These are phyloP conservation scores for Dendrobium nobile DNA, from an alignment of 106 monocot species.

Conservation along the genomic window DNA sequence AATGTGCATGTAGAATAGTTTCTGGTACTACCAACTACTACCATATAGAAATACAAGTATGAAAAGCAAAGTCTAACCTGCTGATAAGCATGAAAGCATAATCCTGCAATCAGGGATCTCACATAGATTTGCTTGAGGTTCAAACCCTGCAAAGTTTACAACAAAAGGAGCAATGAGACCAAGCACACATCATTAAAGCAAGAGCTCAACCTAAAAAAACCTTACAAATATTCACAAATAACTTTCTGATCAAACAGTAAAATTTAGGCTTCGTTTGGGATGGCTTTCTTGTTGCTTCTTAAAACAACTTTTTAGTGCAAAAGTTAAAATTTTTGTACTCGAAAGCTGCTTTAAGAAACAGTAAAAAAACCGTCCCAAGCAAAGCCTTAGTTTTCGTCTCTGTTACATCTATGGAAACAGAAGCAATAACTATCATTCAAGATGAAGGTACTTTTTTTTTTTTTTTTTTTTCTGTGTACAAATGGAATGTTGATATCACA, in stretches of 20 bases:
- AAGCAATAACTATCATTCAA: background rate
- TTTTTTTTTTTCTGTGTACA: too few species aligned
- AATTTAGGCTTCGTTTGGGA: too few species aligned
- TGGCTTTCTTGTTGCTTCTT: too few species aligned
- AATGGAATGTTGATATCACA: too few species aligned
- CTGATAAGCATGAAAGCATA: slow-evolving; percentile 98
- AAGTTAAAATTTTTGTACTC: too few species aligned
- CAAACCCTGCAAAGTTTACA: slow-evolving; percentile 50
- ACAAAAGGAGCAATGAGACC: background rate
- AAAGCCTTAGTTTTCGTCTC: too few species aligned
- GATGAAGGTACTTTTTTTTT: background rate
- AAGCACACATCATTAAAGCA: background rate
- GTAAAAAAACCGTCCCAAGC: too few species aligned
- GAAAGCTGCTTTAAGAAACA: too few species aligned
- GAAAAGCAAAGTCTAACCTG: slow-evolving; percentile 31
- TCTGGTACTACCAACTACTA: background rate
- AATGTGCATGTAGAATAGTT: background rate
- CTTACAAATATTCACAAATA: too few species aligned
- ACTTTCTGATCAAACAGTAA: too few species aligned
- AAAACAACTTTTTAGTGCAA: too few species aligned
- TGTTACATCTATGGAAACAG: background rate
- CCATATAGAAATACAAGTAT: background rate
- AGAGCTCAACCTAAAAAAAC: background rate
- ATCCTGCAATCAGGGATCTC: slow-evolving; percentile 57
- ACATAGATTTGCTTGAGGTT: slow-evolving; percentile 66